These are phyloP conservation scores for Fragosphaeria purpurea DNA, from an alignment of 2,329 filamentous ascomycete genomes.

Conservation along the genomic window DNA sequence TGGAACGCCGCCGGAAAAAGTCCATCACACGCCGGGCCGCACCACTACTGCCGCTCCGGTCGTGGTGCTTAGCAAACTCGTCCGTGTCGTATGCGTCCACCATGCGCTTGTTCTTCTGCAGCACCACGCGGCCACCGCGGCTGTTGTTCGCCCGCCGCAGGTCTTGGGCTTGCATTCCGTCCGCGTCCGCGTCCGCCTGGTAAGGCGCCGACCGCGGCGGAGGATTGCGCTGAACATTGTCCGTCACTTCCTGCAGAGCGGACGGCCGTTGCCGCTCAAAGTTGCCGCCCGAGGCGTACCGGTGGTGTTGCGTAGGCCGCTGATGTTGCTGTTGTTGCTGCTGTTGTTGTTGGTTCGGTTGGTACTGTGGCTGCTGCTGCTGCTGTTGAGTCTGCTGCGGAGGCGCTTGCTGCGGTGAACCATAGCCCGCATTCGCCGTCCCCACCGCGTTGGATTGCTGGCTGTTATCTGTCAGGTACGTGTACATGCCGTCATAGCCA, in stretches of 20 bases:
- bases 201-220: slow-evolving; percentile 34
- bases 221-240: slow-evolving; percentile 28
- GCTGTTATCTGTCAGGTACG: slow-evolving; percentile 17
- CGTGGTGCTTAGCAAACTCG: slow-evolving; percentile 43
- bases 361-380: slow-evolving; percentile 20
- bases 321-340: slow-evolving; percentile 2
- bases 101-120: slow-evolving; percentile 84
- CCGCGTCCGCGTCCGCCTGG: slow-evolving; percentile 30
- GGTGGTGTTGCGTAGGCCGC: slow-evolving; percentile 15
- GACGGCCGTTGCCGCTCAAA: slow-evolving; percentile 4
- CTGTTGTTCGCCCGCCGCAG: slow-evolving; percentile 27
- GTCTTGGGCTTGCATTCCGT: slow-evolving; percentile 33
- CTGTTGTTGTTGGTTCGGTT: slow-evolving; percentile 4
- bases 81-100: slow-evolving; percentile 79
- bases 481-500: slow-evolving; percentile 22
- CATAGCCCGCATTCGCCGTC: too few species aligned
- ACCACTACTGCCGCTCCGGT: slow-evolving; percentile 73
- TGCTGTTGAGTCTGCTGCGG: slow-evolving; percentile 16
- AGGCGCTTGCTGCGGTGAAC: slow-evolving; percentile 14
- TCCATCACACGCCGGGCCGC: slow-evolving; percentile 94
- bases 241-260: slow-evolving; percentile 27
- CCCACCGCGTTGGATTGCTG: too few species aligned
- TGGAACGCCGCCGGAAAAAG: slow-evolving; percentile 84
- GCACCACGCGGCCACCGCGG: slow-evolving; percentile 35
- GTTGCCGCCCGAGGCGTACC: slow-evolving; percentile 4